Evolutionary conservation across 495 filamentous ascomycete genomes (phyloP), one percentile per base, ranked within the genome.

Genomic region (Collariella sp.): DNA sequence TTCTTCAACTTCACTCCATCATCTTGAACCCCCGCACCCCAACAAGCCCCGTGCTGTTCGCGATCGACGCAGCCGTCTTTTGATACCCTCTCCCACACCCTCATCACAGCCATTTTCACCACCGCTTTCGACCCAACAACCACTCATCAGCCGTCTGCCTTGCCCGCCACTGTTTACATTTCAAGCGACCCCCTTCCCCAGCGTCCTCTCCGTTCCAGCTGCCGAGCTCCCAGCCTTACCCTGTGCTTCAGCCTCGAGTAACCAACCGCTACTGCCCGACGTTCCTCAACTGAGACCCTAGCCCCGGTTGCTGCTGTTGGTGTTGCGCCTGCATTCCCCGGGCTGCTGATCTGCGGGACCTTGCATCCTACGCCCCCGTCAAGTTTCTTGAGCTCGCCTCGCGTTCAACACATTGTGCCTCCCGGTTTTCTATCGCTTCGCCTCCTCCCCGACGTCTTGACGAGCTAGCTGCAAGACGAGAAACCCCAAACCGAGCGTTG

Each of bases 311-410:
- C 22, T 40, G 26, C 50, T 38, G 16, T 52, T 35, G 45, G 45
- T 49, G 45, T 49, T 43, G 5, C 34, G 16, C 12, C 54, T 52
- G 40, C 55, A 43, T 46, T 52, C 35, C 40, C 24, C 18, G 34
- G 34, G 29, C 20, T 43, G 26, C 12, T 23, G 22, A 41, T 18
- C 44, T 34, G 40, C 47, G 47, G 39, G 31, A 42, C 16, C 49
- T 53, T 38, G 45, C 49, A 47, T 57, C 34, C 48, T 41, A n/a
- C 50, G 29, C 40, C 20, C 46, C 15, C 12, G 26, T 44, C 31
- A 31, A 7, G 20, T 50, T 50, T 36, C 24, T 22, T 7, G 3
- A 23, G 33, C 39, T 43, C 23, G 34, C 22, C 42, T 36, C 55
- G 18, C 47, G 2, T 45, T 9, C 46, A 46, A 50, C 46, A 24